Evolutionary conservation across 2,329 filamentous ascomycete species (phyloP).

Genomic region (Amesomyces nigricolor): DNA sequence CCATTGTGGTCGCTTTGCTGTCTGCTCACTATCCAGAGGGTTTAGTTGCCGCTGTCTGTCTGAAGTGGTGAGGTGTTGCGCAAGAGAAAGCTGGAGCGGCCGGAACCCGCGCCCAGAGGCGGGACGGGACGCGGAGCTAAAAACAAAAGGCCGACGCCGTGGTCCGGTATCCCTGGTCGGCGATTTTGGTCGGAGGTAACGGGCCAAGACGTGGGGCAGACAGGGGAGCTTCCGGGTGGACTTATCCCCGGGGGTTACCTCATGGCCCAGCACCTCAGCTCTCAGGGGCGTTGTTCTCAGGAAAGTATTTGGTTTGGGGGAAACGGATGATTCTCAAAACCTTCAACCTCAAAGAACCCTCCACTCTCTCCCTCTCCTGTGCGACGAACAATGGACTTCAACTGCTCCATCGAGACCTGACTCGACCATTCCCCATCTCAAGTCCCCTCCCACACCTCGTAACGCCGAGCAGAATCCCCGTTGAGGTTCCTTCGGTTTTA

Average conservation of each 20-base stretch:
- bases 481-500: not conserved
- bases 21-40: not conserved
- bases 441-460: constrained; percentile 3
- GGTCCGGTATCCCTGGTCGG: constrained; percentile 3
- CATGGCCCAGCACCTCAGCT: too few species aligned
- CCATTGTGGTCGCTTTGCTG: constrained; percentile 12
- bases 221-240: not conserved
- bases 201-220: constrained; percentile 2
- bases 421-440: not conserved
- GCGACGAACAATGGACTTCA: too few species aligned
- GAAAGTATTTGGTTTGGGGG: too few species aligned
- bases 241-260: not conserved
- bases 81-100: not conserved
- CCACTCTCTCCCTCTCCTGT: too few species aligned
- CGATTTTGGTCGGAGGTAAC: constrained; percentile 15
- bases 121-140: constrained; percentile 5
- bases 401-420: too few species aligned
- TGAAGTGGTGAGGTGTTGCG: not conserved
- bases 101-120: not conserved
- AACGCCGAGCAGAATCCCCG: constrained; percentile 13
- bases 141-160: constrained; percentile 1
- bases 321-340: too few species aligned
- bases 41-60: not conserved
- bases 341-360: too few species aligned
- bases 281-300: too few species aligned